These are phyloP conservation scores for Centrapalus pauciflorus DNA, from an alignment of 129 eudicot genomes.

Conservation along the genomic window DNA sequence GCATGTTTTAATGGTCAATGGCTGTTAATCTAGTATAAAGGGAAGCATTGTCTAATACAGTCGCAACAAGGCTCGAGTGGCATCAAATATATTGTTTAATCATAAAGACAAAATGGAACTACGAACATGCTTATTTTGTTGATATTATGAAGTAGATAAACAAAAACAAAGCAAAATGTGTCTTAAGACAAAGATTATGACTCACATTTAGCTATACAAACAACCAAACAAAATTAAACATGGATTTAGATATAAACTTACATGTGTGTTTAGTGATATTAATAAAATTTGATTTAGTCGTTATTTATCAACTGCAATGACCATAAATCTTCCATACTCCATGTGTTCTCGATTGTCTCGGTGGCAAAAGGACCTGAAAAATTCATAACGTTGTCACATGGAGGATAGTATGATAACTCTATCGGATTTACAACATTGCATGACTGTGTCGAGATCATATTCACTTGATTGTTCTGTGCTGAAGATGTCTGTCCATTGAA, in stretches of 20 bases:
- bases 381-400: conserved; percentile 27
- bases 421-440: conserved; percentile 22
- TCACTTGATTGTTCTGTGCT: conserved; percentile 5
- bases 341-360: conserved; percentile 46
- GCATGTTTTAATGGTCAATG: too few relatives aligned
- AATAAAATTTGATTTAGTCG: conserved; percentile 19
- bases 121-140: not conserved
- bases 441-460: conserved; percentile 15
- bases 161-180: not conserved
- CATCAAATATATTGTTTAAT: too few relatives aligned
- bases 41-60: too few relatives aligned
- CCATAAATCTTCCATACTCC: conserved; percentile 90
- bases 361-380: conserved; percentile 31
- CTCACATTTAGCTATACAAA: not conserved
- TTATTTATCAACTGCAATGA: conserved; percentile 57
- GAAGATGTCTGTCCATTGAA: conserved; percentile 24
- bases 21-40: too few relatives aligned
- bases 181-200: not conserved
- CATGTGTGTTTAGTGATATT: not conserved
- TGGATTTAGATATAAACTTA: not conserved
- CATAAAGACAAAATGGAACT: too few relatives aligned
- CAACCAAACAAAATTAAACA: not conserved
- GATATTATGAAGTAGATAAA: not conserved
- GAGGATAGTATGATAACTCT: conserved; percentile 27
- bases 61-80: too few relatives aligned